Base-by-base conservation (phyloP, 2,329 filamentous ascomycete species). In the Nectriaceae sp. region DNA sequence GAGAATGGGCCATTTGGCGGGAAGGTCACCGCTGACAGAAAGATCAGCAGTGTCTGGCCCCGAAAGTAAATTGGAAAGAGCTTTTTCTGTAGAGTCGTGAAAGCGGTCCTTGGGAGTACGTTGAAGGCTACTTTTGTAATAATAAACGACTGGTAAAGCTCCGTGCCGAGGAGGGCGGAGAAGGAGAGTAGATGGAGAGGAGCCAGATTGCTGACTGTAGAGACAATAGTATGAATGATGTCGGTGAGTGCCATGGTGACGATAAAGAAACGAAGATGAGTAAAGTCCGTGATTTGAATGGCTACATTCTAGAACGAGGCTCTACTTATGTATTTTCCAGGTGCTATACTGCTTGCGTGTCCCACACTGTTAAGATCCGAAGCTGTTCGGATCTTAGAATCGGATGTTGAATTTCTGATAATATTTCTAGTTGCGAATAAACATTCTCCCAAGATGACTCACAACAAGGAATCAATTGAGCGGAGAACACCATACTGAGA, bases 31-130 rank as follows among this genome's bases (percentile, higher is more conserved):
- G 64, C 66, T 0, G 68, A 62, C 21, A 71, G 42, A 3, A 73
- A 16, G 2, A 74, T 48, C 2, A 74, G 54, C 1, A 65, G 8
- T 0, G 69, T 54, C 47, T 75, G 72, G 4, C 52, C 54, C 15
- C 60, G 61, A 48, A 75, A 75, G 52, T 74, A 75, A 15, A 72
- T 44, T 0, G 71, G 72, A 36, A 75, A 75, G 38, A 75, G 52
- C 4, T 59, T 63, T 33, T 71, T 72, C 40, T 75, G 72, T 0
- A 75, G 63, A 0, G 63, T 67, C 0, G 63, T 62, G 42, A 74
- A 75, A 0, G 71, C 61, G 1, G 63, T 53, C 0, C 59, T 53
- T 0, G 72, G 70, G 2, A 75, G 63, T 3, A 64, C 54, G 5
- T 54, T 46, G 43, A 63, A 65, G 39, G 63, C 62, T 5, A 73